Evolutionary conservation across 176 grass and related monocot species (phyloP).

Genomic region (Carex cristatella): DNA sequence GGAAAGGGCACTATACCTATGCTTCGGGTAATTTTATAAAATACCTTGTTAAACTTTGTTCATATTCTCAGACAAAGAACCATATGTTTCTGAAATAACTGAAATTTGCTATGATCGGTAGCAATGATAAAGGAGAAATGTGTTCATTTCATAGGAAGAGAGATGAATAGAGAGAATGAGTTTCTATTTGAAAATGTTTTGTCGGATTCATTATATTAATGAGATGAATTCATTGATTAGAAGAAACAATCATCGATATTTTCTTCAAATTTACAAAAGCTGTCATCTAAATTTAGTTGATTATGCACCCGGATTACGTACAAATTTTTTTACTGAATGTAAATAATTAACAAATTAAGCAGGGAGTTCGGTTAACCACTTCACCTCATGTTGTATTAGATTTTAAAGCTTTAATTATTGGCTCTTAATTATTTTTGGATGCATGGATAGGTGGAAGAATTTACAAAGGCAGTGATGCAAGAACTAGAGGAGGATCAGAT

Average conservation of each 20-base stretch:
- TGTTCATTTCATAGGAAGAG: no score
- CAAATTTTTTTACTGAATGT: neutral
- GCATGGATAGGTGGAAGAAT: slow-evolving; percentile 43
- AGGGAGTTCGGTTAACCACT: neutral
- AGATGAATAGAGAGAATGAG: neutral
- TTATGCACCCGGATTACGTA: neutral
- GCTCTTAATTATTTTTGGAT: neutral
- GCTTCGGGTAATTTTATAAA: no score
- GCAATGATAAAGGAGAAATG: no score
- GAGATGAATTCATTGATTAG: no score
- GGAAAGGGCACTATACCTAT: no score
- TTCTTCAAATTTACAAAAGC: no score
- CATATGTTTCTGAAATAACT: no score
- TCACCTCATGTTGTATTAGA: neutral
- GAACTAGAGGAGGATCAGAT: slow-evolving; percentile 8
- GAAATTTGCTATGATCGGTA: no score
- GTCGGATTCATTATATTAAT: no score
- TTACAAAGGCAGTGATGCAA: slow-evolving; percentile 29
- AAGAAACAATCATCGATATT: neutral
- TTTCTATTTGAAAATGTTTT: no score
- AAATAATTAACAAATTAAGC: neutral
- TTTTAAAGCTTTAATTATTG: neutral
- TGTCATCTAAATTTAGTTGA: neutral
- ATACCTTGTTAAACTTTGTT: no score
- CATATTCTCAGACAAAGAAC: no score